Evolutionary conservation across 2,329 filamentous ascomycete genomes (phyloP).

Genomic region (Sclerotinia sclerotiorum): DNA sequence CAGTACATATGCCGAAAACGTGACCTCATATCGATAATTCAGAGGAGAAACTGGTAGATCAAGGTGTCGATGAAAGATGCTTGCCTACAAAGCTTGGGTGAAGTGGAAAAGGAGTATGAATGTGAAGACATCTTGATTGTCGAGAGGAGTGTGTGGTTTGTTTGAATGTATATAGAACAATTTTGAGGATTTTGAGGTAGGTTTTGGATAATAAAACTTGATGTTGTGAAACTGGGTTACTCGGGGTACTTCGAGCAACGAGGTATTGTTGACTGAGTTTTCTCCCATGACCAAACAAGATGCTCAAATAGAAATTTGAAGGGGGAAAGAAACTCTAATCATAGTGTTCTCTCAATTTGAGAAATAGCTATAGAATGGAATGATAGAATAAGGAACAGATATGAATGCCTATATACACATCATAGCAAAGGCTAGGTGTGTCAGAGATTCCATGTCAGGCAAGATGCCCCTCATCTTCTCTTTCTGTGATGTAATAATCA

Average conservation of each 20-base stretch:
- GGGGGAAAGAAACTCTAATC: neutral
- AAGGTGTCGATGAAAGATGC: conserved; percentile 9
- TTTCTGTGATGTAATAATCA: neutral
- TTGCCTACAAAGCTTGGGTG: neutral
- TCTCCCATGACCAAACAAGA: neutral
- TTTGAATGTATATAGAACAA: no score
- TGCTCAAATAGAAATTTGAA: neutral
- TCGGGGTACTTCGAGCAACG: neutral
- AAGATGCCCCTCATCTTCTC: neutral
- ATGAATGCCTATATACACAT: neutral
- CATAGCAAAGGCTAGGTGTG: neutral
- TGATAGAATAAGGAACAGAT: neutral
- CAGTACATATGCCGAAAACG: conserved; percentile 47
- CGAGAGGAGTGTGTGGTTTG: no score
- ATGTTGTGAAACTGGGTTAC: neutral
- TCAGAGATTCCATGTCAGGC: neutral
- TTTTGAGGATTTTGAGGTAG: no score
- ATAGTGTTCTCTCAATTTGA: neutral
- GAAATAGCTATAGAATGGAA: neutral
- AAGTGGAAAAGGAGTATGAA: neutral
- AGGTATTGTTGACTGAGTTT: neutral
- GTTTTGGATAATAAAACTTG: neutral
- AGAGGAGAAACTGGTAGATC: conserved; percentile 21
- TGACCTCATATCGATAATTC: conserved; percentile 48
- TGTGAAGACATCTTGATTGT: neutral